A percentile compares a stretch with the other conserved stretches of the same genome.
Evolutionary conservation across 805 yeast species (phyloP).

Genomic region (Yarrowia yakushimensis): DNA sequence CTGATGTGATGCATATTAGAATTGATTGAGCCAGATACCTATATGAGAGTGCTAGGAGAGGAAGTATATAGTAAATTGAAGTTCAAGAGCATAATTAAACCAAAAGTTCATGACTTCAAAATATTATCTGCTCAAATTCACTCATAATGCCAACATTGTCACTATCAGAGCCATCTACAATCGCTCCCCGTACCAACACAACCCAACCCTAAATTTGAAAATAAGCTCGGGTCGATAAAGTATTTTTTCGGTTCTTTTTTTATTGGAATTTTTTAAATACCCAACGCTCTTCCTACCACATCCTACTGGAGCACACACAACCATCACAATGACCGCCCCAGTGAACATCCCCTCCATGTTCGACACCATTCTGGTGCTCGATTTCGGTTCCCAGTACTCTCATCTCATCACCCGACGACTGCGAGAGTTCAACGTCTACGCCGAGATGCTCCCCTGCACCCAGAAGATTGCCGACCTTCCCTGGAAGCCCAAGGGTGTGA

Average conservation of each 20-base stretch:
- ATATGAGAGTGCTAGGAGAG: not conserved
- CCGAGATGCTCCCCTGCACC: constrained; percentile 99
- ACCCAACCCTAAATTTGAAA: not conserved
- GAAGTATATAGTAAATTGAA: too few relatives aligned
- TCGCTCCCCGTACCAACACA: too few relatives aligned
- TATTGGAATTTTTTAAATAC: constrained; percentile 14
- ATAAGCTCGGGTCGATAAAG: constrained; percentile 6
- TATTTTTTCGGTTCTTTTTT: not conserved
- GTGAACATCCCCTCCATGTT: constrained; percentile 77
- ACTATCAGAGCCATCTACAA: not conserved
- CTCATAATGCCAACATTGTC: not conserved
- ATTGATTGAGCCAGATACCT: not conserved
- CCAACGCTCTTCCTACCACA: not conserved
- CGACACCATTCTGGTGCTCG: constrained; percentile 95
- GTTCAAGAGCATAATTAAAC: too few relatives aligned
- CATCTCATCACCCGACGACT: constrained; percentile 95
- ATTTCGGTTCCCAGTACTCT: constrained; percentile 97
- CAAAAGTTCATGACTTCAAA: too few relatives aligned
- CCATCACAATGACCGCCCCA: constrained; percentile 30
- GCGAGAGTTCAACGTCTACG: constrained; percentile 96
- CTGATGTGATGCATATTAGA: not conserved
- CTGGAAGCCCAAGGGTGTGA: constrained; percentile 96
- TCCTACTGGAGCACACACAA: not conserved
- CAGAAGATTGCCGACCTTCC: constrained; percentile 88
- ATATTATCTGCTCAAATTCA: too few relatives aligned